Conservation (phyloP, 176 grass and related monocot genomes). For the Poa pratensis region DNA sequence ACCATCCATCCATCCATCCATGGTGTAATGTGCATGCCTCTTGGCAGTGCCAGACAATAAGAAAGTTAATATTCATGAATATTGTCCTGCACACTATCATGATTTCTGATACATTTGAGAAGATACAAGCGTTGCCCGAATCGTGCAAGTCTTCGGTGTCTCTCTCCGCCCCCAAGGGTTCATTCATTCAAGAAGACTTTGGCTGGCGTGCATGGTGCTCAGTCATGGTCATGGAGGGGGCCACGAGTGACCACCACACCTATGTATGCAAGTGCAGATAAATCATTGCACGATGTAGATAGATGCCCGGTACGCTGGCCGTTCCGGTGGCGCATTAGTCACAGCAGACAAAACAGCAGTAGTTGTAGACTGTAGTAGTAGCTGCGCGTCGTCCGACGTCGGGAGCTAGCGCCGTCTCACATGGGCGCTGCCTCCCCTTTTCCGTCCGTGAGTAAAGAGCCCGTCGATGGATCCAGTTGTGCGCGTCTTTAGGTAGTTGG, state of each 20-base stretch:
- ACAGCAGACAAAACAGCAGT: neutral
- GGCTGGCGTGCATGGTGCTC: neutral
- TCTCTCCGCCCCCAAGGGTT: neutral
- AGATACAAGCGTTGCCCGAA: neutral
- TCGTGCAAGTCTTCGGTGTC: neutral
- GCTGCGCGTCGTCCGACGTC: neutral
- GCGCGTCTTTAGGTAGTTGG: conserved; percentile 34
- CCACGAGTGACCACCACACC: neutral
- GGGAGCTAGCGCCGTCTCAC: conserved; percentile 28
- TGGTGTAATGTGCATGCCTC: conserved; percentile 30
- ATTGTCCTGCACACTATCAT: neutral
- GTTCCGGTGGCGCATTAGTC: conserved; percentile 38
- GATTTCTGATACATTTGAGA: neutral
- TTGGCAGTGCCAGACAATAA: conserved; percentile 30
- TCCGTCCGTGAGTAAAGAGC: conserved; percentile 31
- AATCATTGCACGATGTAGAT: conserved; percentile 5
- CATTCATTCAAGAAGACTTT: neutral
- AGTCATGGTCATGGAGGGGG: neutral
- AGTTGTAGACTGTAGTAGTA: neutral
- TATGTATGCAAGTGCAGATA: neutral
- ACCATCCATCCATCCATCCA: conserved; percentile 19
- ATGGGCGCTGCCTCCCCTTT: conserved; percentile 46
- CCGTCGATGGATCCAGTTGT: neutral
- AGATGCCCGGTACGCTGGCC: neutral
- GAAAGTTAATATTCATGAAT: conserved; percentile 20